A percentile compares a stretch with the other conserved stretches of the same genome.
phyloP scores from a whole-genome alignment of 768 basidiomycete genomes.

The Myochromella boudieri region DNA sequence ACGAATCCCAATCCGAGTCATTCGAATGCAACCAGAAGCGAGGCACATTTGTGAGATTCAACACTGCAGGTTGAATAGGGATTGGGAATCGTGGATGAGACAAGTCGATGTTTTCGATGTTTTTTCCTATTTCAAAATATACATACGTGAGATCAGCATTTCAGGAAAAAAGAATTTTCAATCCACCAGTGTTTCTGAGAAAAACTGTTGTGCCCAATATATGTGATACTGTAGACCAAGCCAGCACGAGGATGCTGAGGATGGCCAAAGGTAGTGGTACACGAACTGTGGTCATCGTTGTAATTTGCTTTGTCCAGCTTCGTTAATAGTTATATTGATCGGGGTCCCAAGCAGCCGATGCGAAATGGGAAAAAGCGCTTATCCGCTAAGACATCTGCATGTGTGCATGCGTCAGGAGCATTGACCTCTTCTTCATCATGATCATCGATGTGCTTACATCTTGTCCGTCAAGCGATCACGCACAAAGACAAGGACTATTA shows the following conservation, averaged over 20 bases:
- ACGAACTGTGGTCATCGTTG: not conserved
- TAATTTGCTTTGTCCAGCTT: not conserved
- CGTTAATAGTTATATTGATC: not conserved
- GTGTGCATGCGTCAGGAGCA: no score
- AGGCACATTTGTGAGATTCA: not conserved
- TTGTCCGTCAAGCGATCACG: not conserved
- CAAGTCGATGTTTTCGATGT: no score
- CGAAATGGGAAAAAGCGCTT: not conserved
- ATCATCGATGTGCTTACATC: not conserved
- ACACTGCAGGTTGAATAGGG: not conserved
- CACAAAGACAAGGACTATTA: no score
- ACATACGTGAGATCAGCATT: not conserved
- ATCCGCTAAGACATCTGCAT: not conserved
- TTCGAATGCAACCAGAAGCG: constrained; percentile 1
- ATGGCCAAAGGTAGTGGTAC: not conserved
- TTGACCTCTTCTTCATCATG: not conserved
- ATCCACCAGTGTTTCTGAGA: not conserved
- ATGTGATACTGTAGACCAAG: not conserved
- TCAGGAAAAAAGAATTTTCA: not conserved
- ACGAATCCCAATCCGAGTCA: not conserved
- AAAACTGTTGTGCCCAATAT: not conserved
- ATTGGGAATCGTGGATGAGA: no score
- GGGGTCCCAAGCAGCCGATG: not conserved
- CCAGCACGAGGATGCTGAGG: not conserved
- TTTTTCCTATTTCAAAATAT: not conserved